These are phyloP conservation scores for Cryptococcus maquisensis DNA, from an alignment of 1,284 basidiomycete species.

Conservation along the genomic window DNA sequence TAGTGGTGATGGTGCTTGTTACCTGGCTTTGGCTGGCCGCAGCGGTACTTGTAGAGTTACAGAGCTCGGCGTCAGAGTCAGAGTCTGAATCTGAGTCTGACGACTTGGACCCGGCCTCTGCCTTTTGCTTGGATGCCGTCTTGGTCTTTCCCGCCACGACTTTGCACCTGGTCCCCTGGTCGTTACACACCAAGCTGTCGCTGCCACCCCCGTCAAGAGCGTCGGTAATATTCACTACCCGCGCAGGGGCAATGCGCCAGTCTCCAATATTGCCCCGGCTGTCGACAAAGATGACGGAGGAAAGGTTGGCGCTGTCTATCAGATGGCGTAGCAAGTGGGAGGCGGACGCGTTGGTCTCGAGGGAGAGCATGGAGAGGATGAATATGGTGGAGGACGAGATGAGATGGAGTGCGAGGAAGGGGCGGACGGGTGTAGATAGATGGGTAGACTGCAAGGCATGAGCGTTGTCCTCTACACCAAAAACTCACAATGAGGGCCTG, in stretches of 20 bases:
- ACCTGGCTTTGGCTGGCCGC: background rate
- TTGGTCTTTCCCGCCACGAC: background rate
- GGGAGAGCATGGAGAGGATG: conserved; percentile 5
- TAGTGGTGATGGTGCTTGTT: background rate
- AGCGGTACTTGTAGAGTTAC: background rate
- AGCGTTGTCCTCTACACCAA: no score
- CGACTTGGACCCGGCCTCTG: no score
- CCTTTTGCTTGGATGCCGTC: background rate
- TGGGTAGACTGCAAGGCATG: no score
- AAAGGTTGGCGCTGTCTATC: conserved; percentile 10
- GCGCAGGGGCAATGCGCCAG: conserved; percentile 9
- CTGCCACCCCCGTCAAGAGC: background rate
- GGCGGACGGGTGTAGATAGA: no score
- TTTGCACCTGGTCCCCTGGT: conserved; percentile 2
- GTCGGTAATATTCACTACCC: background rate
- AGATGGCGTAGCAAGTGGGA: conserved; percentile 15
- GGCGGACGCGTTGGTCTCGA: conserved; percentile 5
- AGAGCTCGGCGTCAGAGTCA: background rate
- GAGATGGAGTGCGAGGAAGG: conserved; percentile 2
- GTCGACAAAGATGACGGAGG: conserved; percentile 8
- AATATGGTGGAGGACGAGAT: background rate
- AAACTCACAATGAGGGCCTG: no score
- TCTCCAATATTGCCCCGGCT: conserved; percentile 5
- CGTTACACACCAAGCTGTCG: background rate
- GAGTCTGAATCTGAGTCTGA: no score